phyloP scores from a whole-genome alignment of 164 flowering plant species.

The Nymphaea colorata region DNA sequence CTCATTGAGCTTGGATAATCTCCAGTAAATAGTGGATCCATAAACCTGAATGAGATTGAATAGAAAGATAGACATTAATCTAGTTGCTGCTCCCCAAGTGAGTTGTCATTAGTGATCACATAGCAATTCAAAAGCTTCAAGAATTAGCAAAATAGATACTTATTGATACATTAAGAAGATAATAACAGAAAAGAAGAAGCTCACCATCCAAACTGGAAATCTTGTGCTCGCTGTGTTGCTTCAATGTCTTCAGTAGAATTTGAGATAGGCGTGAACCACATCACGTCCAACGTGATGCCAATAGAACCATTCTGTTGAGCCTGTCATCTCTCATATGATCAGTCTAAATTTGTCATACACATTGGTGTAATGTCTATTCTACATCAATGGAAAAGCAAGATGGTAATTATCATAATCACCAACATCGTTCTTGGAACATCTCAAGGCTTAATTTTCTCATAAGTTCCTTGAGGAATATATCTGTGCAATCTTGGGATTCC shows the following conservation, averaged over 20 bases:
- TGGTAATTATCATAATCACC: neutral
- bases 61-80: neutral
- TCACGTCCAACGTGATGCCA: conserved; percentile 63
- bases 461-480: too few species aligned
- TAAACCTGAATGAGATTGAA: conserved; percentile 38
- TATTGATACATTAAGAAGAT: too few species aligned
- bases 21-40: conserved; percentile 73
- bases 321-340: conserved; percentile 19
- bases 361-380: too few species aligned
- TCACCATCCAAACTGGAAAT: conserved; percentile 91
- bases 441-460: too few species aligned
- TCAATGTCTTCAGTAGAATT: conserved; percentile 53
- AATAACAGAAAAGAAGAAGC: too few species aligned
- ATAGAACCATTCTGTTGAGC: conserved; percentile 46
- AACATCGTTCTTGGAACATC: too few species aligned
- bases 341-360: too few species aligned
- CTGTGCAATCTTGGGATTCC: too few species aligned
- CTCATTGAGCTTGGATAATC: conserved; percentile 86
- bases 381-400: neutral
- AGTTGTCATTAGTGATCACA: too few species aligned
- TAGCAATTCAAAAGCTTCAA: too few species aligned
- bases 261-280: conserved; percentile 72
- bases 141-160: too few species aligned
- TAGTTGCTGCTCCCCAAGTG: neutral
- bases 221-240: conserved; percentile 82